Base-by-base conservation (phyloP, 2,329 filamentous ascomycete genomes). In the Microdochium bolleyi region DNA sequence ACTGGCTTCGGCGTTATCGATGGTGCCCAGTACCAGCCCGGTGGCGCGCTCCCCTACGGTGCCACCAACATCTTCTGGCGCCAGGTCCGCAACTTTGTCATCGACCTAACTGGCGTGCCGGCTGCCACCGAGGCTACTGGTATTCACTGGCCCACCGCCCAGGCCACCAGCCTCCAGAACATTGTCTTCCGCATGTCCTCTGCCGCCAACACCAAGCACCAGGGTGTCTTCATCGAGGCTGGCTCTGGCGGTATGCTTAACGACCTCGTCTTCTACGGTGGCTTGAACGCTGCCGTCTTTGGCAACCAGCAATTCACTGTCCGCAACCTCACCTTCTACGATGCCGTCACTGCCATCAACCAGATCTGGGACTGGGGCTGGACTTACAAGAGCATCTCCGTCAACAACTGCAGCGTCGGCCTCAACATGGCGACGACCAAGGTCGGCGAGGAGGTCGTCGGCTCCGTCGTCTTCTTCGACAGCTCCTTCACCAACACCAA, bases 361-460 rank as follows among this genome's bases (percentile, higher is more conserved):
- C 84, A 88, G 73, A 79, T 85, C 56, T 90, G 87, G 87, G 81
- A 87, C 65, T 90, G 87, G 87, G 79, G 82, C 1, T 90, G 85
- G 83, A 85, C 82, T 4, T 87, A 88, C 72, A 86, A 87, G 67
- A 82, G 79, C 22, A 64, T 88, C 21, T 72, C 68, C 24, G 80
- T 89, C 66, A 77, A 81, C 61, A 75, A 85, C 62, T 87, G 84
- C 62, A 71, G 71, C 10, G 73, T 87, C 30, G 87, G 85, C 13
- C 73, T 89, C 53, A 83, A 88, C 63, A 85, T 90, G 76, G 78
- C 77, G 5, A 76, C 74, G 50, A 69, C 72, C 51, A 71, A 67
- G 21, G 48, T 34, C 50, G 65, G 67, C 10, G 74, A 73, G 32
- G 57, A 55, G 58, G 78, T 83, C 13, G 87, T 92, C 24, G 88